Base-by-base conservation (phyloP, 2,329 filamentous ascomycete species). In the Trichoderma koningiopsis region DNA sequence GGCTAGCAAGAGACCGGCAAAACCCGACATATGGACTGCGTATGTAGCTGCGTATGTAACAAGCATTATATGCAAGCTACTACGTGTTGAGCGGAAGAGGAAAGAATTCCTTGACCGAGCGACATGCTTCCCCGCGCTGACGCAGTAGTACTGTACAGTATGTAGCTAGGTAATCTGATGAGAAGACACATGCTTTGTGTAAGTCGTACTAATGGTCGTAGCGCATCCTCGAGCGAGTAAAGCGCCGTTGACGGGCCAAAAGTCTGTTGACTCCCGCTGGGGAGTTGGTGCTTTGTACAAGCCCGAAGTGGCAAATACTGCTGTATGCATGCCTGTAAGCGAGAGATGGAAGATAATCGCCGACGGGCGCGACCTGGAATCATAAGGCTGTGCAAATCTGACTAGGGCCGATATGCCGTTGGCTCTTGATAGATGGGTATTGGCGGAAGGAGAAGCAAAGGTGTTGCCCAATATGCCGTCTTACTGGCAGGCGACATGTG, bases 41-140 rank as follows among this genome's bases (percentile, higher is more conserved):
- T 55, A 55, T 55, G 19, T 43, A 43, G 40, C 40, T 53, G 53
- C 53, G 47, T 24, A 22, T 49, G 47, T 49, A 49, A 7, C 47
- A 22, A 24, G 47, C 47, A 49, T 24, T 29, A n/a, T 57, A 57
- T 29, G 29, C n/a, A 49, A 35, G 55, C 55, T n/a, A 22, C 33
- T 16, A 24, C 13, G 22, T 22, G 40, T 29, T 40, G 35, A 7
- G 31, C 13, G 33, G 57, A 43, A 59, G 22, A 14, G 62, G 55
- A 67, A 29, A 52, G 35, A 29, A 11, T 22, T 37, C 40, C 57
- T 55, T 57, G 57, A 68, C 56, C 65, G 37, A 29, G 60, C 57
- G 57, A 68, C 65, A 68, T 49, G 65, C 65, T 68, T 61, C 65
- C 65, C 57, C 65, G 65, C 65, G 65, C 57, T 43, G 57, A 55